Percentiles rank a stretch among this genome's conserved stretches.
phyloP scores from a whole-genome alignment of 352 stramenopile genomes.

The Phytopythium helicoides region DNA sequence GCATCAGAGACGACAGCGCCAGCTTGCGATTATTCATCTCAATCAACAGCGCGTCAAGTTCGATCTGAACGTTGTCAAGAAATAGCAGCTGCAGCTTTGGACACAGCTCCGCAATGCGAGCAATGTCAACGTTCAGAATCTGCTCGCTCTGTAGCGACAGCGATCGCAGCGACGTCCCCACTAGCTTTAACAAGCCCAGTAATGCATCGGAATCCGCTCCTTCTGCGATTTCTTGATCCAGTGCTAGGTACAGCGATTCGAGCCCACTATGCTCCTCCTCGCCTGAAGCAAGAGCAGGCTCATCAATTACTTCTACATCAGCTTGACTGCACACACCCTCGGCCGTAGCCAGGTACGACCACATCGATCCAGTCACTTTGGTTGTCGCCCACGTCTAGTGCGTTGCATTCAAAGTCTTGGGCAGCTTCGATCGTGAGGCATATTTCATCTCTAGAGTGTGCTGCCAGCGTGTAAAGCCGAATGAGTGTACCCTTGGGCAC shows the following conservation, averaged over 20 bases:
- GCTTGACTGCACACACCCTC: constrained; percentile 16
- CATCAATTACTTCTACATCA: background rate
- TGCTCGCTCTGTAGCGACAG: constrained; percentile 18
- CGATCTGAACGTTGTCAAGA: constrained; percentile 22
- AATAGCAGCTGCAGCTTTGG: constrained; percentile 20
- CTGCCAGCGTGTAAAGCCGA: constrained; percentile 1
- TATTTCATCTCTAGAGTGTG: background rate
- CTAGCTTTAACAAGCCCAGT: constrained; percentile 13
- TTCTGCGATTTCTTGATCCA: constrained; percentile 19
- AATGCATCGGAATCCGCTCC: background rate
- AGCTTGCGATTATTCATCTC: background rate
- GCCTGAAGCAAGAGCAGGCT: background rate
- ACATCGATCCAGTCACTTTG: constrained; percentile 25
- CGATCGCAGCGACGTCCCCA: constrained; percentile 13
- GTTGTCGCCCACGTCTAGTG: constrained; percentile 11
- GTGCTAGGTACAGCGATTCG: constrained; percentile 19
- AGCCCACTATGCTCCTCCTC: background rate
- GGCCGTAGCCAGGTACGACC: constrained; percentile 27
- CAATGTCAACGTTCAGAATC: constrained; percentile 11
- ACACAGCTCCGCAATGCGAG: constrained; percentile 13
- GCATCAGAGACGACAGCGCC: constrained; percentile 4
- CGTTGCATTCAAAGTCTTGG: constrained; percentile 7
- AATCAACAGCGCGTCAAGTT: constrained; percentile 16
- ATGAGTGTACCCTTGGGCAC: background rate
- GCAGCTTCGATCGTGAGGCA: constrained; percentile 5